Percentiles rank a stretch among this genome's conserved stretches.
These are phyloP conservation scores for Russula griseocarnosa DNA, from an alignment of 768 basidiomycete genomes.

Conservation along the genomic window DNA sequence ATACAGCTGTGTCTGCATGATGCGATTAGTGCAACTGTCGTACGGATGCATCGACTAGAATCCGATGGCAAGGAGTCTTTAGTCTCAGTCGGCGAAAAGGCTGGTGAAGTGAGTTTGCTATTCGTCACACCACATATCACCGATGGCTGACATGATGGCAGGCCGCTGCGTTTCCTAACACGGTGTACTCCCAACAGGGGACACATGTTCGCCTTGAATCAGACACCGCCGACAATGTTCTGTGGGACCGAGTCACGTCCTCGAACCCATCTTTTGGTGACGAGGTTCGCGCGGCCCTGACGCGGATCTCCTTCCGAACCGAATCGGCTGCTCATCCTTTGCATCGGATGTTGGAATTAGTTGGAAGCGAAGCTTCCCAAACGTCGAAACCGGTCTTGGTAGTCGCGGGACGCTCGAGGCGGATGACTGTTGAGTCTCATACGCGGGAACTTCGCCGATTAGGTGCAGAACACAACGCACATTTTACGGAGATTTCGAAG, in stretches of 20 bases:
- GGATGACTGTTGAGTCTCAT: conserved; percentile 60
- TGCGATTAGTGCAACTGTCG: conserved; percentile 64
- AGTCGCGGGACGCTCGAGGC: conserved; percentile 67
- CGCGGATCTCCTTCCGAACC: conserved; percentile 59
- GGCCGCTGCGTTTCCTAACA: conserved; percentile 57
- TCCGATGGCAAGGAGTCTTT: conserved; percentile 34
- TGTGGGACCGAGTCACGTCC: conserved; percentile 64
- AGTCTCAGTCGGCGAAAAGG: conserved; percentile 32
- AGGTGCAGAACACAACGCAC: conserved; percentile 38
- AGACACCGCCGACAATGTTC: conserved; percentile 74
- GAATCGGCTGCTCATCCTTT: conserved; percentile 52
- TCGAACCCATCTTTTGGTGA: conserved; percentile 32
- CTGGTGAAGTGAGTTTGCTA: conserved; percentile 35
- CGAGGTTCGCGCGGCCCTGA: conserved; percentile 43
- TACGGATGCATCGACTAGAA: conserved; percentile 53
- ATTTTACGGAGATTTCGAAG: conserved; percentile 57
- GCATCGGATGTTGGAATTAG: conserved; percentile 49
- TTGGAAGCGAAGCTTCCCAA: conserved; percentile 32
- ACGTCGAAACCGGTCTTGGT: conserved; percentile 54
- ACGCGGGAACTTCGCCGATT: conserved; percentile 54
- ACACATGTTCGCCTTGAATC: conserved; percentile 69
- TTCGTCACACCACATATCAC: not conserved
- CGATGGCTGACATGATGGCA: conserved; percentile 29
- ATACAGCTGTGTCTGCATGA: conserved; percentile 73
- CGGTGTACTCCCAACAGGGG: conserved; percentile 61